phyloP scores from a whole-genome alignment of 305 asterid species.

The Fraxinus baroniana region DNA sequence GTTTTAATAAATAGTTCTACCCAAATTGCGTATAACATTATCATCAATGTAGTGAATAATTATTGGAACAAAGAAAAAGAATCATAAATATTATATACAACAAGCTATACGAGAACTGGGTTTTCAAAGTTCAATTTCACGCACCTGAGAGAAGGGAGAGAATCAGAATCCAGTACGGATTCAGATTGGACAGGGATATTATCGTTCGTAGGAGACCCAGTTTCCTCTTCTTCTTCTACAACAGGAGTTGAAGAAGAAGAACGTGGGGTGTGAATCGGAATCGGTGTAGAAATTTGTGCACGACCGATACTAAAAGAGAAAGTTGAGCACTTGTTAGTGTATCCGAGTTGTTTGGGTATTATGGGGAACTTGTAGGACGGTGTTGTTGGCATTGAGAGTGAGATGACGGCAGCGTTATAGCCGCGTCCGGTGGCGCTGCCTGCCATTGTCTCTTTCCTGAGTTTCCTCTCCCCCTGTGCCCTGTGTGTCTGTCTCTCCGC shows the following conservation, averaged over 20 bases:
- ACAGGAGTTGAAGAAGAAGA: conserved; percentile 53
- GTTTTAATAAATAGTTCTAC: background rate
- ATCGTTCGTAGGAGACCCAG: conserved; percentile 24
- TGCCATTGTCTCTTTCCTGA: conserved; percentile 26
- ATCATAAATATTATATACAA: background rate
- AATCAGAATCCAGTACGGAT: conserved; percentile 26
- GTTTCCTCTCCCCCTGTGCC: conserved; percentile 1
- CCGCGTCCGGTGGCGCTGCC: conserved; percentile 39
- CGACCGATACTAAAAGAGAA: conserved; percentile 9
- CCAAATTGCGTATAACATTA: background rate
- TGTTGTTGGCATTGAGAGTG: conserved; percentile 28
- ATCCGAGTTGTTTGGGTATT: conserved; percentile 15
- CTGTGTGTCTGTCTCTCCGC: background rate
- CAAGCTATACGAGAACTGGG: background rate
- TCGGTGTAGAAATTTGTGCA: conserved; percentile 12
- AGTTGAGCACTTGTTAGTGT: conserved; percentile 19
- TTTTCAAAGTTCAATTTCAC: background rate
- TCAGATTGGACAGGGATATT: conserved; percentile 19
- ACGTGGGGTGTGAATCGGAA: conserved; percentile 12
- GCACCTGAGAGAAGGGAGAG: conserved; percentile 47
- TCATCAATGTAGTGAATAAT: background rate
- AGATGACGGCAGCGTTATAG: conserved; percentile 35
- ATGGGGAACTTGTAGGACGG: conserved; percentile 23
- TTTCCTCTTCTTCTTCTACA: conserved; percentile 33
- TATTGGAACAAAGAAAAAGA: background rate